Evolutionary conservation across 306 rosid genomes (phyloP), one percentile per base, ranked within the genome.

Genomic region (Notholithocarpus densiflorus): DNA sequence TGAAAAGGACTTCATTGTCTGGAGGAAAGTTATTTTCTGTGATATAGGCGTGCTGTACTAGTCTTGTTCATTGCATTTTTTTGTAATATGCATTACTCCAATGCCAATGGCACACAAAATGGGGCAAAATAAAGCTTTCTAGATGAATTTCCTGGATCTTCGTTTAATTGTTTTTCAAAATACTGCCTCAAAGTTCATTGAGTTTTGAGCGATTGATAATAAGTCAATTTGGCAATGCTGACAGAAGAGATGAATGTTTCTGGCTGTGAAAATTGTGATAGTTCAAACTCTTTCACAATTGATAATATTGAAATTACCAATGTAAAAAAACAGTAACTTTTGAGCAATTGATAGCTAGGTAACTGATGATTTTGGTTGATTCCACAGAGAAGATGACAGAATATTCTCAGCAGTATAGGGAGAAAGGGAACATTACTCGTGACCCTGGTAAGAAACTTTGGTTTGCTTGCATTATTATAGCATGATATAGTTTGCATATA

Each of bases 321-420:
- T n/a, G 27, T 66, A 75, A 75, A 56, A 11, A 6, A 57, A 76
- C 15, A 7, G 70, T 23, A 29, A 80, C 19, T 82, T 71, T 69
- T 62, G 64, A 43, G 59, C 26, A 21, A 66, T 72, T 65, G 57
- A 55, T 70, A 54, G 64, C 79, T 48, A 56, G 40, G 15, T 83
- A 78, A 81, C 75, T 81, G 64, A 57, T 73, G 48, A 70, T 80
- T 79, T 57, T 18, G 69, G 48, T 62, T 79, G 27, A 77, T 60
- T 85, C 76, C 77, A 78, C 94, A 93, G 99, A 90, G 79, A 93
- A 86, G 94, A 74, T 85, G 31, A 27, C 4, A 31, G 99, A 93
- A 72, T 84, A 82, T 82, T 81, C 93, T 71, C 90, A 83, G 79
- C 93, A 83, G 75, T 90, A 82, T 78, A 83, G 92, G 84, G 94